Evolutionary conservation across 192 early-diverging fungal species (phyloP), one percentile per base, ranked within the genome.

Genomic region (Linnemannia zychae): DNA sequence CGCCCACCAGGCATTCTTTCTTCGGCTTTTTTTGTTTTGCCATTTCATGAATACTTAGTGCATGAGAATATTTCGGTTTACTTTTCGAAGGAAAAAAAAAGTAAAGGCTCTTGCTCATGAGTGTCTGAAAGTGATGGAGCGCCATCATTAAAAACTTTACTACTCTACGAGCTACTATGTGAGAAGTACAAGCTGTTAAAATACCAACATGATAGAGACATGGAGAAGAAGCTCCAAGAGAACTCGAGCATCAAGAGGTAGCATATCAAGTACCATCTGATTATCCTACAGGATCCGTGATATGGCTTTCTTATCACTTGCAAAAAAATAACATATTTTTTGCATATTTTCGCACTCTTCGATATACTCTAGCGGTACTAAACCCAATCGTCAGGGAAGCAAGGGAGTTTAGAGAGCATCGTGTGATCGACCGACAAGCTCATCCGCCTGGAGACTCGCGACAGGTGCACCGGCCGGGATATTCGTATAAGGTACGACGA

Each of bases 351-450:
- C 52, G 17, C 52, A 40, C 34, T 38, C 52, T 74, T 36, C 7
- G 52, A 57, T 34, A 74, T 60, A 17, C 36, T 74, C 20, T 18
- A 57, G 52, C 36, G 0, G 57, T 36, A 24, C 47, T 46, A 71
- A 50, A 71, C 72, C 37, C 50, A 13, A 74, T 24, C 72, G 52
- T 46, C 75, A 76, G 48, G 75, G 66, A 68, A 68, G 74, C 74
- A 75, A 75, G 13, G 28, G 57, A 20, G 33, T 75, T 66, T 67
- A 75, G 74, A 66, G 28, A 48, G 48, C 66, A 76, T 48, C 75
- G 48, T 53, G 66, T 68, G 75, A 76, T 68, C 47, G 75, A 69
- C 47, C 33, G 67, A 37, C 75, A 46, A 68, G 46, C 63, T 65
- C 38, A 75, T 40, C 63, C 44, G 36, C 46, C 63, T 75, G 72